Conservation (phyloP, 225 moss, liverwort and hornwort genomes). For the Pseudisothecium myosuroides region DNA sequence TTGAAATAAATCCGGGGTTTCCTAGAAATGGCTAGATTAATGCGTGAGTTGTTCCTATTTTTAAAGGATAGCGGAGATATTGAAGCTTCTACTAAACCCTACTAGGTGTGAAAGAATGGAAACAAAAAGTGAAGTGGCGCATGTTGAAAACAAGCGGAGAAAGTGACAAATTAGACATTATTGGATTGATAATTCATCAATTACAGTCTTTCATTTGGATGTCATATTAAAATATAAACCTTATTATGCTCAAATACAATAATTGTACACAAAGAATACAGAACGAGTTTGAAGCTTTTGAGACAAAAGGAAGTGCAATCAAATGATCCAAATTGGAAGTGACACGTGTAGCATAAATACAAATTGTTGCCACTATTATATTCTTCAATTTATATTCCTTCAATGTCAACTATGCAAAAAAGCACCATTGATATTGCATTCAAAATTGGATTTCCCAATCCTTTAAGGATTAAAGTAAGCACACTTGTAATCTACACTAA, state of each 20-base stretch:
- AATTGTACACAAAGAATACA: accelerated
- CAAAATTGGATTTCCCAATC: background rate
- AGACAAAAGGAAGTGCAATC: background rate
- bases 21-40: too few relatives aligned
- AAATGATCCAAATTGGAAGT: background rate
- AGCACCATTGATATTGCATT: accelerated
- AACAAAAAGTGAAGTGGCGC: too few relatives aligned
- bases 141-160: too few relatives aligned
- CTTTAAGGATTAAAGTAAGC: background rate
- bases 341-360: background rate
- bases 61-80: too few relatives aligned
- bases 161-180: too few relatives aligned
- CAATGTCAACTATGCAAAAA: background rate
- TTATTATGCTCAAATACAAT: background rate
- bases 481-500: too few relatives aligned
- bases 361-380: background rate
- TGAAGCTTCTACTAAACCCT: too few relatives aligned
- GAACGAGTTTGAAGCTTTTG: background rate
- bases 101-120: too few relatives aligned
- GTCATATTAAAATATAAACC: background rate
- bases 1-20: too few relatives aligned
- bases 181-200: background rate
- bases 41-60: too few relatives aligned
- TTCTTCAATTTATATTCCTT: background rate
- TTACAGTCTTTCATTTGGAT: background rate